Evolutionary conservation across 148 eudicot genomes (phyloP).

Genomic region (Silene conica): DNA sequence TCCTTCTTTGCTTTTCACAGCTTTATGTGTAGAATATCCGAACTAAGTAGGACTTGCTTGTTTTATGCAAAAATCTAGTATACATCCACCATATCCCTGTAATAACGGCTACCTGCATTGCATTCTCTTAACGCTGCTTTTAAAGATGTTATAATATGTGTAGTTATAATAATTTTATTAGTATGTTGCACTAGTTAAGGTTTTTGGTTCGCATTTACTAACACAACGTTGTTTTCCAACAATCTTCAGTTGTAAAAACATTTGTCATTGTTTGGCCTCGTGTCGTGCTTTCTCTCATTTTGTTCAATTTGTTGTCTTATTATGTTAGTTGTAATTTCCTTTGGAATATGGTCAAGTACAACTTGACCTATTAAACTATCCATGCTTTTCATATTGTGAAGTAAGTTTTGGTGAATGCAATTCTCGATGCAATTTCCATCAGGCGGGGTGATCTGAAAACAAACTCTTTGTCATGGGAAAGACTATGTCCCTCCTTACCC

Average conservation of each 20-base stretch:
- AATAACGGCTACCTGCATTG: background rate
- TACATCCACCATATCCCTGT: background rate
- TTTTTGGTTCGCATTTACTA: background rate
- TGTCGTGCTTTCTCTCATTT: background rate
- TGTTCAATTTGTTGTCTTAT: background rate
- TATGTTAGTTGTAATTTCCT: background rate
- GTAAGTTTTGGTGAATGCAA: too few species aligned
- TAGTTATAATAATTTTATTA: background rate
- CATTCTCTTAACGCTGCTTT: background rate
- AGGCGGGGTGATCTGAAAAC: too few species aligned
- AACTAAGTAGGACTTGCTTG: background rate
- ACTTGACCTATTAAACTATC: background rate
- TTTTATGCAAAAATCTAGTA: background rate
- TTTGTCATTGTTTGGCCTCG: background rate
- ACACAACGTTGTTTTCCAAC: background rate
- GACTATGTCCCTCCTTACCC: too few species aligned
- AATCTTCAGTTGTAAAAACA: background rate
- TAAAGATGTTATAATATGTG: background rate
- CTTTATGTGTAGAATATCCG: background rate
- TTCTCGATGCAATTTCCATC: too few species aligned
- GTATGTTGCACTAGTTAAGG: background rate
- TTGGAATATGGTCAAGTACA: background rate
- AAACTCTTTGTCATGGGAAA: too few species aligned
- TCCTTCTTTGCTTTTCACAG: background rate
- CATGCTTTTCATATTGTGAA: background rate